phyloP scores from a whole-genome alignment of 768 basidiomycete genomes.

The Macrolepiota fuliginosa region DNA sequence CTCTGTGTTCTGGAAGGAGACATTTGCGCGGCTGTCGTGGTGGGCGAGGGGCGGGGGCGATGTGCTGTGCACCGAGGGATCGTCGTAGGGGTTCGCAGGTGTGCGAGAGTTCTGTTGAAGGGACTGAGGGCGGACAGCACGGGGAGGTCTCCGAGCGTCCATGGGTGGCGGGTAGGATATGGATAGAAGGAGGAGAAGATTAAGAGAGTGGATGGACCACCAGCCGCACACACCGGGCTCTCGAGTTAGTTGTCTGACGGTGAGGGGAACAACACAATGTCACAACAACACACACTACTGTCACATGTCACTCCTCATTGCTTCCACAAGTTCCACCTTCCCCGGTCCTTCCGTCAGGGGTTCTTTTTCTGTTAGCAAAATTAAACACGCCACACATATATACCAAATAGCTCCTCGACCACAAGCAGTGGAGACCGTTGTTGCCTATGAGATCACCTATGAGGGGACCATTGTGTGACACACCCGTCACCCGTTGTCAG shows the following conservation, averaged over 20 bases:
- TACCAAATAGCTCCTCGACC: not conserved
- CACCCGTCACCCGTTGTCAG: not conserved
- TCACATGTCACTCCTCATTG: slow-evolving; percentile 19
- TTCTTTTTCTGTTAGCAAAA: not conserved
- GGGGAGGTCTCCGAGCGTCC: slow-evolving; percentile 51
- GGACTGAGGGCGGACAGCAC: slow-evolving; percentile 46
- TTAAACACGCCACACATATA: not conserved
- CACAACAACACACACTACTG: slow-evolving; percentile 7
- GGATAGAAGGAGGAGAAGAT: slow-evolving; percentile 13
- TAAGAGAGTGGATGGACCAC: slow-evolving; percentile 15
- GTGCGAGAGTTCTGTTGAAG: slow-evolving; percentile 32
- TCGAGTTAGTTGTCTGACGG: slow-evolving; percentile 18
- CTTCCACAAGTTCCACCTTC: not conserved
- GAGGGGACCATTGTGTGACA: not conserved
- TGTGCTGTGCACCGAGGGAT: slow-evolving; percentile 24
- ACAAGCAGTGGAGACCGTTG: not conserved
- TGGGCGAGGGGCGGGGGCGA: slow-evolving; percentile 28
- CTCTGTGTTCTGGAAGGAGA: slow-evolving; percentile 70
- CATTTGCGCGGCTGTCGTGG: slow-evolving; percentile 37
- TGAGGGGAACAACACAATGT: slow-evolving; percentile 15
- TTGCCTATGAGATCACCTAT: not conserved
- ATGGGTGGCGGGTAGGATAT: slow-evolving; percentile 12
- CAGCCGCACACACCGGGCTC: not conserved
- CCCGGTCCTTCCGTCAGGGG: not conserved
- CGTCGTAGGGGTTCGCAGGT: slow-evolving; percentile 36